Evolutionary conservation across 164 flowering plant genomes (phyloP).

Genomic region (Tinospora cordifolia): DNA sequence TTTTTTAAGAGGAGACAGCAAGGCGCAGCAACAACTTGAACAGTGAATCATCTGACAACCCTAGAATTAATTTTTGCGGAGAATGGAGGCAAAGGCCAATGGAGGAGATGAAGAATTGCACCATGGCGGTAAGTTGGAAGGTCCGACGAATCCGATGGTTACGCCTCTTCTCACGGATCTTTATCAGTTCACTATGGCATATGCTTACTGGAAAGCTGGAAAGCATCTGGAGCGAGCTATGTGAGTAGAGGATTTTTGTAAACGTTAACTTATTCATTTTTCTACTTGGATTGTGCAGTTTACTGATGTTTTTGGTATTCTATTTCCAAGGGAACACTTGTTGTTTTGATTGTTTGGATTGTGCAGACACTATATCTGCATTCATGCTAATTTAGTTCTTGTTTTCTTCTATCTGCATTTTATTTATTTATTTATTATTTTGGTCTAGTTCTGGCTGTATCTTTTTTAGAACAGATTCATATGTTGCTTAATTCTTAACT

Average conservation of each 20-base stretch:
- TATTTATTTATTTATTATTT: no score
- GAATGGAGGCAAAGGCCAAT: conserved; percentile 33
- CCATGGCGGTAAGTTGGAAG: conserved; percentile 22
- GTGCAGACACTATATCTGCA: no score
- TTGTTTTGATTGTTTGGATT: neutral
- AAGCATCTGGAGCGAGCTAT: conserved; percentile 79
- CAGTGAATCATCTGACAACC: conserved; percentile 3
- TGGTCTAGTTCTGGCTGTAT: no score
- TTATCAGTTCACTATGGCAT: conserved; percentile 96
- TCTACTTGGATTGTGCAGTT: neutral
- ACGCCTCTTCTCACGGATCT: conserved; percentile 91
- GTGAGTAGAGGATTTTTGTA: conserved; percentile 26
- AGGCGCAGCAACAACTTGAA: neutral
- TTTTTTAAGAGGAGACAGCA: neutral
- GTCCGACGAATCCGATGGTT: conserved; percentile 96
- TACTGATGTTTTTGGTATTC: neutral
- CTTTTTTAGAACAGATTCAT: no score
- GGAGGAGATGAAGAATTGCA: conserved; percentile 18
- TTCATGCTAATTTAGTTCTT: no score
- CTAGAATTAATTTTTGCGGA: conserved; percentile 13
- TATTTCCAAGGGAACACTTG: neutral
- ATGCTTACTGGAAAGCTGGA: conserved; percentile 97
- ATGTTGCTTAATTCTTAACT: conserved; percentile 4
- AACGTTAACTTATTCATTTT: neutral
- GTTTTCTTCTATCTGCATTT: no score